phyloP scores from a whole-genome alignment of 116 monocot species.

The Trichopus zeylanicus region DNA sequence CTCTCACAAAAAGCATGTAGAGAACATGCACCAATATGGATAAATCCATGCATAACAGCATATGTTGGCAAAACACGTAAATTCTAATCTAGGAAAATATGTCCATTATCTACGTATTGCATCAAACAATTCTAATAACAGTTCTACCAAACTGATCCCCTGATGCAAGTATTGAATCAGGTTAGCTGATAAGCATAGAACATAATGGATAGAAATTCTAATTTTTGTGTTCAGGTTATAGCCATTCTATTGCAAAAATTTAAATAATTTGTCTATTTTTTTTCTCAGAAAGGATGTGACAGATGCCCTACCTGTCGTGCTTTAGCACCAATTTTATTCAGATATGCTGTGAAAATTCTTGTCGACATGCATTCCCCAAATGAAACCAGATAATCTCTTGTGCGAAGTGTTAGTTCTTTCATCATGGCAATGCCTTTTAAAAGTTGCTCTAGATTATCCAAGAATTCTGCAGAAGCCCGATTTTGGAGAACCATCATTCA shows the following conservation, averaged over 20 bases:
- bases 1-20: too few species aligned
- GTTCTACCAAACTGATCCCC: too few species aligned
- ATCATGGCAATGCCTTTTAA: constrained; percentile 97
- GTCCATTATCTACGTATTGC: too few species aligned
- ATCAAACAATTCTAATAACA: too few species aligned
- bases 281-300: background rate
- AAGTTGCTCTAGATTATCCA: constrained; percentile 88
- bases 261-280: background rate
- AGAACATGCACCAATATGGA: too few species aligned
- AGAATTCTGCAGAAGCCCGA: constrained; percentile 28
- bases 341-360: constrained; percentile 87
- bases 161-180: too few species aligned
- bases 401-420: constrained; percentile 90
- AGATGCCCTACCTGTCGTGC: constrained; percentile 65
- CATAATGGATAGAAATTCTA: background rate
- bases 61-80: too few species aligned
- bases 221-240: too few species aligned
- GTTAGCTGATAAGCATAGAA: too few species aligned
- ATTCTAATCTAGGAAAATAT: too few species aligned
- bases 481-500: background rate
- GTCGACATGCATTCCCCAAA: constrained; percentile 99
- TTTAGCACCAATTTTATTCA: constrained; percentile 82
- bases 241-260: too few species aligned
- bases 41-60: too few species aligned
- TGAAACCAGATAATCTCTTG: constrained; percentile 85